Evolutionary conservation across 306 rosid genomes (phyloP).

Genomic region (Vachellia collinsii): DNA sequence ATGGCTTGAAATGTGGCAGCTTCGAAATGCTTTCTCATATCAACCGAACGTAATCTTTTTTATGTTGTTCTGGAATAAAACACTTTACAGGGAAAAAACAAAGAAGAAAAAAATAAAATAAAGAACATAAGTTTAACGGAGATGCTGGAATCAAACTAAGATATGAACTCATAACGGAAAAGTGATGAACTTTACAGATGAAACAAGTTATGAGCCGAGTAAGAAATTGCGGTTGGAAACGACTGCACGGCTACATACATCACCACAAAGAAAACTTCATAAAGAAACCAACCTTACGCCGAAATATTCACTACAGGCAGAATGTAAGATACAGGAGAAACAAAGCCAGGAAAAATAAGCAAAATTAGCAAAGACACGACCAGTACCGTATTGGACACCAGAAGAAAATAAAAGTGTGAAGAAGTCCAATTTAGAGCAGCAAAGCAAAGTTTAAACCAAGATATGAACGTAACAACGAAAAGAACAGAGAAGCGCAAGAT

Average conservation of each 20-base stretch:
- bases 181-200: background rate
- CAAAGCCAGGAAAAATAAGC: no score
- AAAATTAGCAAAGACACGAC: background rate
- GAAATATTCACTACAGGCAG: background rate
- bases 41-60: background rate
- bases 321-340: no score
- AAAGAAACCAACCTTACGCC: background rate
- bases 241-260: conserved; percentile 23
- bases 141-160: background rate
- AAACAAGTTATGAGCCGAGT: conserved; percentile 7
- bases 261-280: background rate
- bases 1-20: background rate
- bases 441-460: background rate
- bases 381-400: background rate
- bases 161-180: background rate
- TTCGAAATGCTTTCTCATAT: background rate
- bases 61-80: background rate
- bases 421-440: background rate
- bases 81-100: background rate
- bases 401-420: background rate
- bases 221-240: conserved; percentile 15
- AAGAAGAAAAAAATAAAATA: background rate
- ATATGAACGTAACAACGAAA: background rate
- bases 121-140: conserved; percentile 18
- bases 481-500: background rate